Conservation (phyloP, 2,329 filamentous ascomycete genomes). For the Akanthomyces dipterigenus region DNA sequence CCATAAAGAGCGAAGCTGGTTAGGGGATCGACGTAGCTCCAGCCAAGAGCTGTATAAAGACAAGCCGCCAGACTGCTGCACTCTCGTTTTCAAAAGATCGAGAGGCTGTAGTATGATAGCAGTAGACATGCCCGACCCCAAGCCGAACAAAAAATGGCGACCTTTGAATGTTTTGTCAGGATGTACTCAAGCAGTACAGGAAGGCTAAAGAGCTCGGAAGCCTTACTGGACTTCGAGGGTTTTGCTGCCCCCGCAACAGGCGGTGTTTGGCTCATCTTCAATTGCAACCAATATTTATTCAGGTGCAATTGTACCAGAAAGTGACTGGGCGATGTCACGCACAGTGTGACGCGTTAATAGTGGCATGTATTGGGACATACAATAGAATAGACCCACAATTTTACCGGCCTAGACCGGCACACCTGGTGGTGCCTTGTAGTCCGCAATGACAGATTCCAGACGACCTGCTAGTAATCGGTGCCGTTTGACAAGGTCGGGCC, state of each 20-base stretch:
- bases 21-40: constrained; percentile 49
- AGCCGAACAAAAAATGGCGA: constrained; percentile 83
- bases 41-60: constrained; percentile 44
- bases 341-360: neutral
- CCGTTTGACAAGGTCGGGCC: constrained; percentile 83
- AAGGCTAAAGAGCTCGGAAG: neutral
- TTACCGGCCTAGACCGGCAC: constrained; percentile 5
- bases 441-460: constrained; percentile 61
- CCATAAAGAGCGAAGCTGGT: constrained; percentile 68
- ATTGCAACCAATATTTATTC: neutral
- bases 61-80: constrained; percentile 75
- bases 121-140: constrained; percentile 79
- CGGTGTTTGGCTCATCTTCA: constrained; percentile 1
- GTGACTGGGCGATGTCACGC: neutral
- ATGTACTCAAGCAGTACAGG: neutral
- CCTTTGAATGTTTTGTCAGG: constrained; percentile 34
- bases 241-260: neutral
- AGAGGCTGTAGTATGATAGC: constrained; percentile 89
- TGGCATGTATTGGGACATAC: neutral
- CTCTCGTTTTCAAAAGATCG: constrained; percentile 91
- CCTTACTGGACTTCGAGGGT: constrained; percentile 6
- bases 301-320: neutral
- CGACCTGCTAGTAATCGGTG: constrained; percentile 79
- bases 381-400: neutral
- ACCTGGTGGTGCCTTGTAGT: constrained; percentile 28